A percentile compares a stretch with the other conserved stretches of the same genome.
Evolutionary conservation across 768 basidiomycete species (phyloP).

Genomic region (Leccinum longicurvipes): DNA sequence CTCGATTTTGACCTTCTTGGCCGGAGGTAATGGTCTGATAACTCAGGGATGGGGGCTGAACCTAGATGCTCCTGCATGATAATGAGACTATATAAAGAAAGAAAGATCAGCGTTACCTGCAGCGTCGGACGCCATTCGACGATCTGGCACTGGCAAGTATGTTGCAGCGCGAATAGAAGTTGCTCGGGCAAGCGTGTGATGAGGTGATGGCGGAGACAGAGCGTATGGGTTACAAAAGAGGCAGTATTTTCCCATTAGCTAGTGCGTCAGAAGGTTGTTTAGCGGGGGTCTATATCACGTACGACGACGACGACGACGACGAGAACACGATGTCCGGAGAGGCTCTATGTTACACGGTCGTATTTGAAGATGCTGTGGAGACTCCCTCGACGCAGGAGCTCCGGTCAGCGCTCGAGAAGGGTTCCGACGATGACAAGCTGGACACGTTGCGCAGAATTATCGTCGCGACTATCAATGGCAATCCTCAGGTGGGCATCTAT

Average conservation of each 20-base stretch:
- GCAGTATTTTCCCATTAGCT: conserved; percentile 7
- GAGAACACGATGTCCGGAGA: conserved; percentile 41
- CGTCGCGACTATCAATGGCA: conserved; percentile 91
- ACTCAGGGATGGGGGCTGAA: background rate
- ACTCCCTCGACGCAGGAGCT: conserved; percentile 81
- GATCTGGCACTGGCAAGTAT: too few species aligned
- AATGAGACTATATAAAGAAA: background rate
- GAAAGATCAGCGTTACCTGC: background rate
- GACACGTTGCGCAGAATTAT: conserved; percentile 96
- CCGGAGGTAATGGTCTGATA: background rate
- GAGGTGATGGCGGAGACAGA: too few species aligned
- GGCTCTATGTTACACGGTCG: conserved; percentile 71
- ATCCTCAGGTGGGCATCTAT: conserved; percentile 65
- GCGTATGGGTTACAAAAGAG: background rate
- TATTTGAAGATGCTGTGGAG: conserved; percentile 71
- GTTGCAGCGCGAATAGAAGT: too few species aligned
- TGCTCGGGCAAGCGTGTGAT: too few species aligned
- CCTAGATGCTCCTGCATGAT: background rate
- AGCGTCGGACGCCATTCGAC: background rate
- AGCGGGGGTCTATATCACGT: conserved; percentile 2
- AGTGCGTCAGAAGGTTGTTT: background rate
- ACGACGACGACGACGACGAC: conserved; percentile 10
- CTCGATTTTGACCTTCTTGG: background rate
- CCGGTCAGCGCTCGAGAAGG: conserved; percentile 83
- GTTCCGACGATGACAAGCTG: conserved; percentile 93